A percentile compares a stretch with the other conserved stretches of the same genome.
Evolutionary conservation across 305 asterid genomes (phyloP).

Genomic region (Solanum aculeatissimum): DNA sequence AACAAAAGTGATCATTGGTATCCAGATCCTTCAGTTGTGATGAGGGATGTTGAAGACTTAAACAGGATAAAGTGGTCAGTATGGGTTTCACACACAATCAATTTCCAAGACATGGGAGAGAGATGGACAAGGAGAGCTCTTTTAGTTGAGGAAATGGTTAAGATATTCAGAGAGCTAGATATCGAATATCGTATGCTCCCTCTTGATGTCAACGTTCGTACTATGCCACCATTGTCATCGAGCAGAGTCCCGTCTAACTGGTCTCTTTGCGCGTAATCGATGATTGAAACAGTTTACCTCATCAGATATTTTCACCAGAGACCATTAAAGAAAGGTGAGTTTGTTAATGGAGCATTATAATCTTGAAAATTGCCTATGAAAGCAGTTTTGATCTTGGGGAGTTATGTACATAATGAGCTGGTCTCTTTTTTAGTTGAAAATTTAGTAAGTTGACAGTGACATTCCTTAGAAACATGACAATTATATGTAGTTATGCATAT

Average conservation of each 20-base stretch:
- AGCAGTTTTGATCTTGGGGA: not conserved
- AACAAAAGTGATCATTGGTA: constrained; percentile 41
- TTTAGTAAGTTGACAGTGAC: not conserved
- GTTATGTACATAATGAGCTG: not conserved
- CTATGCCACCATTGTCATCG: constrained; percentile 7
- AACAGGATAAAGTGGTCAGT: constrained; percentile 25
- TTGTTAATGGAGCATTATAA: not conserved
- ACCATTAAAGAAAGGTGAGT: not conserved
- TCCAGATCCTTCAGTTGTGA: constrained; percentile 17
- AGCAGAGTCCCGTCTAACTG: constrained; percentile 14
- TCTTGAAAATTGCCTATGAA: not conserved
- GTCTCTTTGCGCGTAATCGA: not conserved
- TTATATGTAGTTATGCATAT: not conserved
- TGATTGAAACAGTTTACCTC: not conserved
- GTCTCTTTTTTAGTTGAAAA: not conserved
- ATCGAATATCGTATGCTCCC: constrained; percentile 32
- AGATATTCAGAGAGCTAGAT: constrained; percentile 26
- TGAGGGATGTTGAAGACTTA: constrained; percentile 27
- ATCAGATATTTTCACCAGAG: not conserved
- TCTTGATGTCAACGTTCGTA: constrained; percentile 14
- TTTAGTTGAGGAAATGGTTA: constrained; percentile 35
- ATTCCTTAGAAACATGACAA: not conserved
- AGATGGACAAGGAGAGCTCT: constrained; percentile 29
- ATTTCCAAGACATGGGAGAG: constrained; percentile 33
- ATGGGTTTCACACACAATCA: constrained; percentile 35